Conservation (phyloP, 2,329 filamentous ascomycete genomes). For the Akanthomyces dipterigenus region DNA sequence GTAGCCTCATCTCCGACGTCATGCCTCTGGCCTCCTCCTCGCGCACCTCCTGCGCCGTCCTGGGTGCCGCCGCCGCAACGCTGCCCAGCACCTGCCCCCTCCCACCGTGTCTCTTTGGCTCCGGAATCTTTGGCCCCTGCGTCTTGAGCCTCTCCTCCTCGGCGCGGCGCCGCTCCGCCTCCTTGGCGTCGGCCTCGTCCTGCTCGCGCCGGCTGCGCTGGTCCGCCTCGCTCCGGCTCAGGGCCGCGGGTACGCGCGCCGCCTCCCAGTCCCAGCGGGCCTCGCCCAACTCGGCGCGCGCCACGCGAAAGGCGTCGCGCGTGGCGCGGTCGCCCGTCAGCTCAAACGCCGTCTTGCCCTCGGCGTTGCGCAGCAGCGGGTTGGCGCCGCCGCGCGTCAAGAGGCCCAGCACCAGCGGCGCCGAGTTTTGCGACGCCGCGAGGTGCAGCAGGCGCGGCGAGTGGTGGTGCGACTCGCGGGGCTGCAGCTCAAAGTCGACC, state of each 20-base stretch:
- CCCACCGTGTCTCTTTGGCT: slow-evolving; percentile 35
- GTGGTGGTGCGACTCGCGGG: slow-evolving; percentile 66
- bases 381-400: slow-evolving; percentile 69
- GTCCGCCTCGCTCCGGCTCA: slow-evolving; percentile 67
- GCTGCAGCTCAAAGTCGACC: slow-evolving; percentile 69
- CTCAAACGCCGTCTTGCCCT: slow-evolving; percentile 82
- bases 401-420: slow-evolving; percentile 70
- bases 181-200: slow-evolving; percentile 59
- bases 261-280: slow-evolving; percentile 69
- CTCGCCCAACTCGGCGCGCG: slow-evolving; percentile 76
- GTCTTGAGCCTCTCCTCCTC: slow-evolving; percentile 67
- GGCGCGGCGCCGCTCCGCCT: slow-evolving; percentile 61
- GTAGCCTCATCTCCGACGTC: slow-evolving; percentile 79
- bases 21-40: slow-evolving; percentile 80
- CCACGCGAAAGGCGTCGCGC: slow-evolving; percentile 85
- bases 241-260: slow-evolving; percentile 62
- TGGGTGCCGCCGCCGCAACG: slow-evolving; percentile 40
- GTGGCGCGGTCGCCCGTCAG: slow-evolving; percentile 79
- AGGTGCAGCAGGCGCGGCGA: slow-evolving; percentile 80
- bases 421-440: slow-evolving; percentile 69
- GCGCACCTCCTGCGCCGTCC: slow-evolving; percentile 72
- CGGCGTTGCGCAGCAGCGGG: slow-evolving; percentile 61
- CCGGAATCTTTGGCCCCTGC: slow-evolving; percentile 55
- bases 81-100: slow-evolving; percentile 40
- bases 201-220: slow-evolving; percentile 63